Evolutionary conservation across 768 basidiomycete species (phyloP), one percentile per base, ranked within the genome.

Genomic region (Amanita inopinata): DNA sequence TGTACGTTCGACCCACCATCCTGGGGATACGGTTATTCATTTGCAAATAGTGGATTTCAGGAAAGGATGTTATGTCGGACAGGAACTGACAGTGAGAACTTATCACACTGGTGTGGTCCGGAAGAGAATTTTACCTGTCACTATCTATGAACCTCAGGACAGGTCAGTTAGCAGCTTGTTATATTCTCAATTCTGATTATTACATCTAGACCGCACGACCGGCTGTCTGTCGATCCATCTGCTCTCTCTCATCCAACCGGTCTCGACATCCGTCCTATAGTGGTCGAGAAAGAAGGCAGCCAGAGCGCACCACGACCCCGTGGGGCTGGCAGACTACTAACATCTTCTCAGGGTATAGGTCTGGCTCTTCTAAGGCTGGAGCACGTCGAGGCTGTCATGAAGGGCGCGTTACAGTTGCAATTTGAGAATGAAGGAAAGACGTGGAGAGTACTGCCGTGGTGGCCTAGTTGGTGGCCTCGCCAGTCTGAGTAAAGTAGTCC

Each of bases 1-100:
- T 65, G 93, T 96, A 53, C 62, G 84, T 70, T 19, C 40, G 9
- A 22, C 33, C 18, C 3, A n/a, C 17, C 24, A 34, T 17, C 40
- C 9, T 14, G 28, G 45, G 30, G 39, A 50, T 27, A 51, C 45
- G 20, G 45, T 25, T 43, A 41, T 47, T 35, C 48, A 31, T 31
- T 20, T 48, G 18, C 49, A 40, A 31, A 39, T 33, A 70, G 93
- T 98, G 57, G 91, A 97, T 61, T 97, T 96, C 60, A 70, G 88
- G 44, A 99, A 99, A 64, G 96, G 96, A 2, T 99, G 96, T 57
- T 98, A 97, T 56, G 83, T 98, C 4, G 96, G 96, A 6, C 96
- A 99, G 67, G 96, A 98, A 54, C 69, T 98, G 30, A 97, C 93
- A 0, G 93, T 96, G 4, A 77, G 96, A 39, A 97, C 94, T 27